Conservation (phyloP, 495 filamentous ascomycete genomes). For the Neurospora sp. region DNA sequence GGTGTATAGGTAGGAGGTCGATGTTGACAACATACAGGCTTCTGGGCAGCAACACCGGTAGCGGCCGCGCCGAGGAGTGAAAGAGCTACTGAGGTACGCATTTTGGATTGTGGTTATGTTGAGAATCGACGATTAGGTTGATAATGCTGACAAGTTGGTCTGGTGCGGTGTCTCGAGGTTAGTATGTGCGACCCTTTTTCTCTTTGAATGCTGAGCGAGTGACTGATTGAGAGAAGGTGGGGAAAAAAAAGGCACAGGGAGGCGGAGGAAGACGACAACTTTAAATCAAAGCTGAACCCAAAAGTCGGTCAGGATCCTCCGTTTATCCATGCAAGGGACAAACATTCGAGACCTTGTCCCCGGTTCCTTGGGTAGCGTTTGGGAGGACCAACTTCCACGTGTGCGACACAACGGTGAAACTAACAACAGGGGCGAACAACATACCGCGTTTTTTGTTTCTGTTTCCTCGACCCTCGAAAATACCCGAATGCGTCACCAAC, state of each 20-base stretch:
- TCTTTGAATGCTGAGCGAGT: neutral
- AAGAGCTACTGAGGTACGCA: neutral
- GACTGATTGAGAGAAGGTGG: neutral
- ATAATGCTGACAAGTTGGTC: neutral
- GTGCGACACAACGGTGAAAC: neutral
- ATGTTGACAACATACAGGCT: conserved; percentile 3
- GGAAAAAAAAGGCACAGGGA: neutral
- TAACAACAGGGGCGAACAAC: neutral
- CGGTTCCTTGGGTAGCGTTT: neutral
- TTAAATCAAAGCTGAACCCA: neutral
- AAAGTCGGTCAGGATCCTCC: neutral
- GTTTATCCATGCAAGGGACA: neutral
- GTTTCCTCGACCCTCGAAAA: neutral
- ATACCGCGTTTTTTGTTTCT: neutral
- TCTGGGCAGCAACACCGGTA: conserved; percentile 1
- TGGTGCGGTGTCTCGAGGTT: neutral
- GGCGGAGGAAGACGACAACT: neutral
- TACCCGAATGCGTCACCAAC: neutral
- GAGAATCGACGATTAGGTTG: neutral
- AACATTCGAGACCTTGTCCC: neutral
- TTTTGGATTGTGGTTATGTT: neutral
- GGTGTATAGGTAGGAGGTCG: neutral
- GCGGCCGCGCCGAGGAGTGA: neutral
- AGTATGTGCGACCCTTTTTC: neutral
- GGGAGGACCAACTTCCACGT: neutral